Conservation (phyloP, 495 filamentous ascomycete species). For the Penicillium paradoxum region DNA sequence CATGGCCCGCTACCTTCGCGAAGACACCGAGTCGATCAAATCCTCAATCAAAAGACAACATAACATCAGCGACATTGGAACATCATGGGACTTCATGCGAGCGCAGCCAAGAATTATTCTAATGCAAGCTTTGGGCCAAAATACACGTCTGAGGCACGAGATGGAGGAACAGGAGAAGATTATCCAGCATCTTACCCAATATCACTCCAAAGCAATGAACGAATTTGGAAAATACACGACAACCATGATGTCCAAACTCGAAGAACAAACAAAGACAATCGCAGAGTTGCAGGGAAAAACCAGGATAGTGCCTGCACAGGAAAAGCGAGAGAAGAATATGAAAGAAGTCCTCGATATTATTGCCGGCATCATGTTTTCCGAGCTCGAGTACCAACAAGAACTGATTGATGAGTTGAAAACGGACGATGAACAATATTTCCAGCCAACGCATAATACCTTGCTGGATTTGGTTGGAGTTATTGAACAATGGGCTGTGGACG, state of each 20-base stretch:
- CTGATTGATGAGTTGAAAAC: background rate
- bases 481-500: background rate
- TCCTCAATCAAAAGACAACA: background rate
- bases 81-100: background rate
- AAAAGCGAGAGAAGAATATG: background rate
- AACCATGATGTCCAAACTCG: background rate
- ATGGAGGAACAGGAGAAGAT: background rate
- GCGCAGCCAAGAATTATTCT: no score
- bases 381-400: slow-evolving; percentile 1
- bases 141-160: background rate
- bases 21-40: background rate
- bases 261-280: background rate
- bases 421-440: background rate
- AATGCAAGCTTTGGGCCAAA: background rate
- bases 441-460: background rate
- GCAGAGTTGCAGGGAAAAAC: background rate
- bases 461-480: background rate
- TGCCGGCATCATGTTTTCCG: background rate
- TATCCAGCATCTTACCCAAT: background rate
- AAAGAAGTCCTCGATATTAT: background rate
- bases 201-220: background rate
- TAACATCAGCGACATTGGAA: background rate
- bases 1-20: background rate
- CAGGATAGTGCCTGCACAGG: background rate
- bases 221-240: background rate